Percentiles rank a stretch among this genome's conserved stretches.
Conservation (phyloP, 2,329 filamentous ascomycete genomes). For the Phyllosticta paracitricarpa region DNA sequence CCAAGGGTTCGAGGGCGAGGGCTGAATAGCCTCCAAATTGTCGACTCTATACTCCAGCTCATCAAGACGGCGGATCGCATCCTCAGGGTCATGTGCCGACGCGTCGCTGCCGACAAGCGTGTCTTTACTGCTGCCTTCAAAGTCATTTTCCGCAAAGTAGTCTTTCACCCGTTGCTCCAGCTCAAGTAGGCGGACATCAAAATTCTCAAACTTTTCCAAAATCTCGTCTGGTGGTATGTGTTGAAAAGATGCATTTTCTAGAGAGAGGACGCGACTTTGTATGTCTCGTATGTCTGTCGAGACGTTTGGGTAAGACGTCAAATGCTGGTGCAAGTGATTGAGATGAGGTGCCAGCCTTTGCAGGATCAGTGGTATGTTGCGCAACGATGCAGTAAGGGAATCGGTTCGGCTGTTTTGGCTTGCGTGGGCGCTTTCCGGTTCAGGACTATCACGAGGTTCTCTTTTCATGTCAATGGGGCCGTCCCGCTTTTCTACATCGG, state of each 20-base stretch:
- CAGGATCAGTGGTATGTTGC: conserved; percentile 10
- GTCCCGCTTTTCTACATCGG: background rate
- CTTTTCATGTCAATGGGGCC: background rate
- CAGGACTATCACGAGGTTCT: background rate
- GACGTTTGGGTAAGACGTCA: conserved; percentile 29
- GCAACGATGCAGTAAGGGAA: background rate
- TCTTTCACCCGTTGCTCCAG: conserved; percentile 48
- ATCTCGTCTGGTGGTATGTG: conserved; percentile 58
- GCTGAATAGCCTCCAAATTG: conserved; percentile 50
- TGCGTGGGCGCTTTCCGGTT: background rate
- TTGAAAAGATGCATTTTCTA: conserved; percentile 63
- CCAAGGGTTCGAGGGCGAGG: conserved; percentile 57
- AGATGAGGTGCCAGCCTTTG: conserved; percentile 25
- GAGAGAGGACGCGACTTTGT: conserved; percentile 53
- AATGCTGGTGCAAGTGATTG: conserved; percentile 24
- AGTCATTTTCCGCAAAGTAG: conserved; percentile 14
- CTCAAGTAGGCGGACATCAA: conserved; percentile 59
- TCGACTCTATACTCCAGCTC: conserved; percentile 39
- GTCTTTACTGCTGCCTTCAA: conserved; percentile 23
- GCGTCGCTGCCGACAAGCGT: conserved; percentile 20
- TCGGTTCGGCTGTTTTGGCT: background rate
- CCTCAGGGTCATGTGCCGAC: conserved; percentile 21
- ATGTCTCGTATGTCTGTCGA: conserved; percentile 48
- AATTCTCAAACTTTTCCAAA: conserved; percentile 54
- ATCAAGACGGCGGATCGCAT: conserved; percentile 35